Evolutionary conservation across 2,329 filamentous ascomycete species (phyloP).

Genomic region (Cytospora mali): DNA sequence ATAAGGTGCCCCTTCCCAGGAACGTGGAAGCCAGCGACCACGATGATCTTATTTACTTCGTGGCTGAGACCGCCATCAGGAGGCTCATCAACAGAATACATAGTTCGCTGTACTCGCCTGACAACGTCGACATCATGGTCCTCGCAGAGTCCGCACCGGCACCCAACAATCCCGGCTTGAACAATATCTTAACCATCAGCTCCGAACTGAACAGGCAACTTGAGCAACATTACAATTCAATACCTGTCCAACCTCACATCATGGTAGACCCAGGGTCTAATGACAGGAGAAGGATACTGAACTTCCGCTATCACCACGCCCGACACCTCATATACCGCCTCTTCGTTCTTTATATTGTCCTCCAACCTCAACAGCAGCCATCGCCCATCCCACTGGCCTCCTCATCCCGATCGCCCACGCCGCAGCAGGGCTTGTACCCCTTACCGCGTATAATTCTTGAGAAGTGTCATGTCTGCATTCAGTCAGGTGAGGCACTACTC

Average conservation of each 20-base stretch:
- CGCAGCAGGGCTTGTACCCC: background rate
- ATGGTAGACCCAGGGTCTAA: slow-evolving; percentile 58
- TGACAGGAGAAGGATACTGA: slow-evolving; percentile 68
- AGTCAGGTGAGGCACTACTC: slow-evolving; percentile 41
- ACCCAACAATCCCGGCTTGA: slow-evolving; percentile 34
- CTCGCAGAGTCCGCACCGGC: slow-evolving; percentile 30
- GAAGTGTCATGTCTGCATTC: slow-evolving; percentile 40
- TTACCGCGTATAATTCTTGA: slow-evolving; percentile 38
- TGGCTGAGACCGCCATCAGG: slow-evolving; percentile 46
- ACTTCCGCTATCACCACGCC: slow-evolving; percentile 73
- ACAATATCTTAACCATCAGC: slow-evolving; percentile 38
- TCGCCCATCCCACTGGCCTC: slow-evolving; percentile 9
- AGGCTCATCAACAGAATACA: slow-evolving; percentile 47
- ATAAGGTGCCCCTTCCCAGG: slow-evolving; percentile 41
- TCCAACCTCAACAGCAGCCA: slow-evolving; percentile 30
- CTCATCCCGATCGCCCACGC: slow-evolving; percentile 18
- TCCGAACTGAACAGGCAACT: slow-evolving; percentile 43
- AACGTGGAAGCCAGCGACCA: slow-evolving; percentile 38
- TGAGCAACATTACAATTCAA: slow-evolving; percentile 43
- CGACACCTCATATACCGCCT: slow-evolving; percentile 71
- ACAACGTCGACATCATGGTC: slow-evolving; percentile 31
- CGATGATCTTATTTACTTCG: slow-evolving; percentile 42
- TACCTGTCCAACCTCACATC: slow-evolving; percentile 51
- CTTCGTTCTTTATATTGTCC: slow-evolving; percentile 44
- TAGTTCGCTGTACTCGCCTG: slow-evolving; percentile 43